Conservation (phyloP, 805 yeast genomes). For the Martiniozyma abietophila region DNA sequence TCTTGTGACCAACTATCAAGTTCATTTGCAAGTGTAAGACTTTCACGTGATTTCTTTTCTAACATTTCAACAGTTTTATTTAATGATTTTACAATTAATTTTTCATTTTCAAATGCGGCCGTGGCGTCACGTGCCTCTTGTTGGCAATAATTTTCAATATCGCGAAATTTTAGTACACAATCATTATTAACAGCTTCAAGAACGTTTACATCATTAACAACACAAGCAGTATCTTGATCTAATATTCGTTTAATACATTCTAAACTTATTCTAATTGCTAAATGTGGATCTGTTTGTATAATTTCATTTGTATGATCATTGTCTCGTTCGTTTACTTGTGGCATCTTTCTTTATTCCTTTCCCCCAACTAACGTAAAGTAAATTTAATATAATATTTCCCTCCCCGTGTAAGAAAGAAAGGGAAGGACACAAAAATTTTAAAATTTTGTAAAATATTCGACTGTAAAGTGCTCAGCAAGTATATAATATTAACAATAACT, state of each 20-base stretch:
- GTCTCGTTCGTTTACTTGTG: no score
- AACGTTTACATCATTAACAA: conserved; percentile 35
- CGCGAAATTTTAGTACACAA: conserved; percentile 42
- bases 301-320: no score
- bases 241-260: conserved; percentile 27
- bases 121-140: conserved; percentile 1
- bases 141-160: conserved; percentile 33
- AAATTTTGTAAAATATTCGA: no score
- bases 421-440: no score
- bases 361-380: no score
- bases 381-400: no score
- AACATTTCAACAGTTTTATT: neutral
- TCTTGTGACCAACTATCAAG: conserved; percentile 30
- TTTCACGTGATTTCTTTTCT: conserved; percentile 3
- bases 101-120: conserved; percentile 14
- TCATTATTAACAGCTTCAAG: conserved; percentile 50
- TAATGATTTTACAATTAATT: neutral
- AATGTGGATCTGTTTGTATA: conserved; percentile 23
- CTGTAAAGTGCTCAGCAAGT: no score
- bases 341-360: no score
- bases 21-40: conserved; percentile 26
- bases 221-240: conserved; percentile 26
- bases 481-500: no score
- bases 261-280: conserved; percentile 20
- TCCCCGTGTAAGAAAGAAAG: no score